Evolutionary conservation across 2,329 filamentous ascomycete species (phyloP).

Genomic region (Colletotrichum musae): DNA sequence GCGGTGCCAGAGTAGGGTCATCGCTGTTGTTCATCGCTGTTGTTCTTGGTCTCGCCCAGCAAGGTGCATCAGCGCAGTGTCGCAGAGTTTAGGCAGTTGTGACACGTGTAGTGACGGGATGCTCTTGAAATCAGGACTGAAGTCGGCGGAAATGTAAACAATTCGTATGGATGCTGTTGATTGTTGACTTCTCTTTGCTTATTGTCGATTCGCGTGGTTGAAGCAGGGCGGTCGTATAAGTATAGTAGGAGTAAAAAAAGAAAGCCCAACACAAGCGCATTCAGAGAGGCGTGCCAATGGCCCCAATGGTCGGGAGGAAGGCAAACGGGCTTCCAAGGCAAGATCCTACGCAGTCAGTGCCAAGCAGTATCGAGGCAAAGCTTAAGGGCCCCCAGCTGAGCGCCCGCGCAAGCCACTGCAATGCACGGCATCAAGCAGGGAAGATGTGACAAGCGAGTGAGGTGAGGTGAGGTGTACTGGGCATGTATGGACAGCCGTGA

Average conservation of each 20-base stretch:
- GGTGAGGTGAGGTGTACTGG: no score
- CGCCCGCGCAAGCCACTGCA: constrained; percentile 7
- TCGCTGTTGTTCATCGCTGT: constrained; percentile 14
- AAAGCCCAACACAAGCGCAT: background rate
- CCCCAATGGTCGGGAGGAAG: background rate
- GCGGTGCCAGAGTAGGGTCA: background rate
- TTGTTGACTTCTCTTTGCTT: background rate
- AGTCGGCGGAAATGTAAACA: background rate
- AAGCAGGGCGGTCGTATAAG: background rate
- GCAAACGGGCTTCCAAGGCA: constrained; percentile 7
- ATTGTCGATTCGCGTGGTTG: background rate
- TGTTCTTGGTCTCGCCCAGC: constrained; percentile 16
- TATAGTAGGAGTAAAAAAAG: background rate
- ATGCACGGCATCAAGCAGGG: constrained; percentile 11
- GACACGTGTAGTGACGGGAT: constrained; percentile 6
- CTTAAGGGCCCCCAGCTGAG: constrained; percentile 17
- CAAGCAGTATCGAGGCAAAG: constrained; percentile 32
- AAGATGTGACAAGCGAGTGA: background rate
- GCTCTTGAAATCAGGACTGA: constrained; percentile 2
- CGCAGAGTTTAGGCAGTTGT: constrained; percentile 7
- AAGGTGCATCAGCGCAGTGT: background rate
- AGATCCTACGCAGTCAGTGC: constrained; percentile 17
- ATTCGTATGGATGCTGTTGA: no score
- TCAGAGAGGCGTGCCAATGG: background rate
- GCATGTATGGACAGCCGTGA: no score